These are phyloP conservation scores for Dactylellina parvicollis DNA, from an alignment of 2,329 filamentous ascomycete genomes.

Conservation along the genomic window DNA sequence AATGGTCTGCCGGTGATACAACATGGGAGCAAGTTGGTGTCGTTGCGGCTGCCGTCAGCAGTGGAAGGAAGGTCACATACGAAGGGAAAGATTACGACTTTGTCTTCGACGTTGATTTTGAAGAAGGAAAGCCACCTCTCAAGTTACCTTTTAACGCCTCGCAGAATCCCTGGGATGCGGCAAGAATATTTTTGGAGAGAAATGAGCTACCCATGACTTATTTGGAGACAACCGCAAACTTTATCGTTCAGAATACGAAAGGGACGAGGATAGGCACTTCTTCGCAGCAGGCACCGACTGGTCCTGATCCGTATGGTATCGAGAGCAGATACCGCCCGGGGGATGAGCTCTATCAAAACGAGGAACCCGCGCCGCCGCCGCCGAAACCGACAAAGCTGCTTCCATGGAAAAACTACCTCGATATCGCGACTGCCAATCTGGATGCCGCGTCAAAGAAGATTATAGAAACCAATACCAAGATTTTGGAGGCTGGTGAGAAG, in stretches of 20 bases:
- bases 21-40: constrained; percentile 88
- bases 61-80: constrained; percentile 80
- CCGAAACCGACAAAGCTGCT: constrained; percentile 70
- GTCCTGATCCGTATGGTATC: constrained; percentile 78
- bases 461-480: constrained; percentile 75
- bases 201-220: constrained; percentile 89
- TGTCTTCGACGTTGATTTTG: constrained; percentile 95
- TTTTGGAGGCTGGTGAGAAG: constrained; percentile 77
- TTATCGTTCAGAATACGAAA: constrained; percentile 89
- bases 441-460: constrained; percentile 80
- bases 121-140: constrained; percentile 89
- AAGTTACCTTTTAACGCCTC: constrained; percentile 95
- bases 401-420: constrained; percentile 81
- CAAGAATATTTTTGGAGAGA: constrained; percentile 87
- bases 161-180: constrained; percentile 90
- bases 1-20: constrained; percentile 56
- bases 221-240: constrained; percentile 86
- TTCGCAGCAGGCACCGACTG: constrained; percentile 60
- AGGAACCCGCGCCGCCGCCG: constrained; percentile 60
- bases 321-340: constrained; percentile 82
- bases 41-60: constrained; percentile 87
- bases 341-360: constrained; percentile 65
- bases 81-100: constrained; percentile 91
- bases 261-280: constrained; percentile 80
- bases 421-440: constrained; percentile 77